Evolutionary conservation across 257 asterid genomes (phyloP), one percentile per base, ranked within the genome.

Genomic region (Ophiorrhiza pumila): DNA sequence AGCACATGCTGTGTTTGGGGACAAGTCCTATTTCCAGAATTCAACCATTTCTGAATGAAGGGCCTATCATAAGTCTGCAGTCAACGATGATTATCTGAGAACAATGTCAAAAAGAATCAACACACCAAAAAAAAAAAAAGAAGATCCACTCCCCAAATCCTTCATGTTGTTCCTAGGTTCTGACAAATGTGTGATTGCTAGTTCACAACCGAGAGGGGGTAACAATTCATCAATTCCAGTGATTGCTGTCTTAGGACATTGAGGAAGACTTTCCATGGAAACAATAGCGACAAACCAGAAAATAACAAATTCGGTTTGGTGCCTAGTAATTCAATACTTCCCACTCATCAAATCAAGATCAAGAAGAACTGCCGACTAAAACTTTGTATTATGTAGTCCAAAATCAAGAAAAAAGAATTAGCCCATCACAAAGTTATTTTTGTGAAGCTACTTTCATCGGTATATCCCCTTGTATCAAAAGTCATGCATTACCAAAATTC

Each of bases 1-100:
- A 95, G 92, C 23, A 95, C 98, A 78, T 95, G 97, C 39, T 92
- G 87, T 7, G 98, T 89, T 50, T 52, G 71, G n/a, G 99, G 99
- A 82, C 99, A 92, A 0, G 90, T 87, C 69, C 97, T 80, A 41
- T 90, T 95, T 66, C 98, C 99, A 43, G 88, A 58, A 74, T 89
- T 90, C 32, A 95, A 68, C 98, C 97, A 90, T 80, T 87, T 92
- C 71, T 86, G 88, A 79, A 95, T 90, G 88, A 87, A 87, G 35
- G 96, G 85, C 49, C 91, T 78, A 66, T 95, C 99, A 71, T 83
- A 95, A 14, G 99, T 95, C 99, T 95, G 94, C 88, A 83, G 35
- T 77, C 45, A 34, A 17, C n/a, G 57, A 22, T 34, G 62, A 55
- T 63, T 23, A 20, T 75, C 32, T 58, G 20, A 69, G 57, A 29